Conservation (phyloP, 108 stramenopile genomes). For the Skeletonema potamos region DNA sequence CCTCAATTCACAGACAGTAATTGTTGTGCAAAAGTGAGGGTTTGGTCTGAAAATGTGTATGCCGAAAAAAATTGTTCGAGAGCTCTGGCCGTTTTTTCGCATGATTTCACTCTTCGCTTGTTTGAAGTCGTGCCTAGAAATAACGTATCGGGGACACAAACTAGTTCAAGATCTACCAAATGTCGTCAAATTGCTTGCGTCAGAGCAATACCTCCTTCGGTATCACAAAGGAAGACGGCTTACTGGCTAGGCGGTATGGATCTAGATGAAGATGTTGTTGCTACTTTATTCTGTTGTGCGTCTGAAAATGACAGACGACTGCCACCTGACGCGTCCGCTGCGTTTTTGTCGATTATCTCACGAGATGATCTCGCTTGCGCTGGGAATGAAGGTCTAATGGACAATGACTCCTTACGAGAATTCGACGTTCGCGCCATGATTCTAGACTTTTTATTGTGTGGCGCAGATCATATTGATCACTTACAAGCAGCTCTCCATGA, state of each 20-base stretch:
- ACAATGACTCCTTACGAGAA: conserved; percentile 23
- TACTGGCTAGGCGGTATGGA: conserved; percentile 11
- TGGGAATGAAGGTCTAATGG: conserved; percentile 36
- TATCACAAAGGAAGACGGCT: conserved; percentile 19
- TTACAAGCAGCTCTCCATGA: conserved; percentile 23
- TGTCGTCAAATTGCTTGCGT: conserved; percentile 40
- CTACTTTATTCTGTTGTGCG: conserved; percentile 12
- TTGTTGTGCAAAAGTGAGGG: conserved; percentile 10
- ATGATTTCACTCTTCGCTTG: conserved; percentile 34
- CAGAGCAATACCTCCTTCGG: conserved; percentile 11
- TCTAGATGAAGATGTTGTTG: conserved; percentile 31
- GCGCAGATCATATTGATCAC: background rate
- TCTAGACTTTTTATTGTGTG: conserved; percentile 19
- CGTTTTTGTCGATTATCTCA: conserved; percentile 25
- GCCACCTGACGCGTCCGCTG: background rate
- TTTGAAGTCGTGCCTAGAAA: conserved; percentile 36
- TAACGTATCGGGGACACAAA: background rate
- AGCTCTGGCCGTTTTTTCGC: conserved; percentile 16
- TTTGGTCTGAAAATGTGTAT: conserved; percentile 17
- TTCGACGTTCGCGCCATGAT: conserved; percentile 26
- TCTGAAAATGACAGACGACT: background rate
- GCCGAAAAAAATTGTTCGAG: background rate
- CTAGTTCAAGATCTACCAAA: conserved; percentile 1
- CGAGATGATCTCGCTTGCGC: conserved; percentile 39
- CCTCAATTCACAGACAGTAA: conserved; percentile 5